These are phyloP conservation scores for Sechiopsis laciniata DNA, from an alignment of 306 rosid species.

Conservation along the genomic window DNA sequence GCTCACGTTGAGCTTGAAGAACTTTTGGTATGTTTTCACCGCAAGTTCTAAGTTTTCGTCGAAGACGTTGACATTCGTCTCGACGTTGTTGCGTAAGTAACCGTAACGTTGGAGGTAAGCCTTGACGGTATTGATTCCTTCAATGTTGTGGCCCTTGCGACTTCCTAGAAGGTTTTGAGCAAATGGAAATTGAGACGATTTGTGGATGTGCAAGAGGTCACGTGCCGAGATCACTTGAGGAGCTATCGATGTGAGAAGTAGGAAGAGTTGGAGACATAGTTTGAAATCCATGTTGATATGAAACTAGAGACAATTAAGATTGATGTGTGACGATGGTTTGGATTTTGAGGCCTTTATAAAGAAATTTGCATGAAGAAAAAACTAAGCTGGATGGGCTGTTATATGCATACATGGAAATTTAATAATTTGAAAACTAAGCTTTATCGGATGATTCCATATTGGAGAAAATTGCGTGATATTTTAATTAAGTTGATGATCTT, in stretches of 20 bases:
- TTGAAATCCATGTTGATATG: neutral
- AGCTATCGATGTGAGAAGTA: neutral
- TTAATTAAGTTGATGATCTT: neutral
- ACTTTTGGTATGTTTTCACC: slow-evolving; percentile 34
- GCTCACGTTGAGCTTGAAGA: slow-evolving; percentile 22
- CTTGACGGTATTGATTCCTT: slow-evolving; percentile 33
- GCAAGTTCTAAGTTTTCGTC: slow-evolving; percentile 35
- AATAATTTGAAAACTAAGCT: neutral
- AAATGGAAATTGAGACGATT: slow-evolving; percentile 7
- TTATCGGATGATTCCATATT: neutral
- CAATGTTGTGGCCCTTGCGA: slow-evolving; percentile 32
- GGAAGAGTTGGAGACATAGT: neutral
- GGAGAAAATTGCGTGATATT: neutral
- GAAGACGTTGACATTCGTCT: slow-evolving; percentile 14
- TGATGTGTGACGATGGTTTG: neutral
- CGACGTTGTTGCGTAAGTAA: slow-evolving; percentile 22
- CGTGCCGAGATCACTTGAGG: neutral
- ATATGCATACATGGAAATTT: neutral
- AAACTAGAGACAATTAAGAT: neutral
- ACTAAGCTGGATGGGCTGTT: neutral
- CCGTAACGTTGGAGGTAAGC: slow-evolving; percentile 32
- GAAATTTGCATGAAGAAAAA: neutral
- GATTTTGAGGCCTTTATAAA: neutral
- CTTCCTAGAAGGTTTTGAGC: slow-evolving; percentile 30
- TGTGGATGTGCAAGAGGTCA: neutral